Percentiles rank a stretch among this genome's conserved stretches.
These are phyloP conservation scores for Exophiala bonariae DNA, from an alignment of 2,329 filamentous ascomycete genomes.

Conservation along the genomic window DNA sequence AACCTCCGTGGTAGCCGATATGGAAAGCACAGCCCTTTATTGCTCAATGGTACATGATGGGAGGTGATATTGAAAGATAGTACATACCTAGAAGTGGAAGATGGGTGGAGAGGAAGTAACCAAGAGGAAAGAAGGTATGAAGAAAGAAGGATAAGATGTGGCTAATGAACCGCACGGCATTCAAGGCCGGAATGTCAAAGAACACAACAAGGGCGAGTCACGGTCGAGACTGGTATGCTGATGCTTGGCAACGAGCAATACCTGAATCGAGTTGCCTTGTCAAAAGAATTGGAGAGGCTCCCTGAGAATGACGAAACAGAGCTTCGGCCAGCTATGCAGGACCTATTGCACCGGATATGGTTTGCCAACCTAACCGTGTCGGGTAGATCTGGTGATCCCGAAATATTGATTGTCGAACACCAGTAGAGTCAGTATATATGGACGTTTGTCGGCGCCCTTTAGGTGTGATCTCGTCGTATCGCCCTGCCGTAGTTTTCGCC, in stretches of 20 bases:
- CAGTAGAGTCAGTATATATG: too few species aligned
- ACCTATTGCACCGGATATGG: too few species aligned
- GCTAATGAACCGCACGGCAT: conserved; percentile 12
- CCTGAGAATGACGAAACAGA: conserved; percentile 7
- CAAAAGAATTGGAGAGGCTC: conserved; percentile 6
- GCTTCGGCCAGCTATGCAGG: background rate
- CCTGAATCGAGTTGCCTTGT: conserved; percentile 6
- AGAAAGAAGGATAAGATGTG: conserved; percentile 7
- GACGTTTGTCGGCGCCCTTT: conserved; percentile 2
- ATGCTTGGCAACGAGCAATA: conserved; percentile 20
- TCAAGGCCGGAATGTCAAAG: conserved; percentile 13
- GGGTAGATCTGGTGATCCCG: too few species aligned
- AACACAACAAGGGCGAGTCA: conserved; percentile 22
- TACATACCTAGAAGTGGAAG: conserved; percentile 1
- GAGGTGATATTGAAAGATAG: conserved; percentile 5
- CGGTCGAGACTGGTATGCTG: conserved; percentile 12
- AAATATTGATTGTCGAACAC: too few species aligned
- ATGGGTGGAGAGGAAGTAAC: conserved; percentile 6
- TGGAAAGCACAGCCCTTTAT: conserved; percentile 18
- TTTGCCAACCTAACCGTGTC: too few species aligned
- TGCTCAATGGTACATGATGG: too few species aligned
- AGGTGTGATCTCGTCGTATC: background rate
- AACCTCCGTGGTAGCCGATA: conserved; percentile 10
- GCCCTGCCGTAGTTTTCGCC: too few species aligned
- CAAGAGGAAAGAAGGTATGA: conserved; percentile 5